Percentiles rank a stretch among this genome's conserved stretches.
phyloP scores from a whole-genome alignment of 2,329 filamentous ascomycete species.

The Alternaria sp. region DNA sequence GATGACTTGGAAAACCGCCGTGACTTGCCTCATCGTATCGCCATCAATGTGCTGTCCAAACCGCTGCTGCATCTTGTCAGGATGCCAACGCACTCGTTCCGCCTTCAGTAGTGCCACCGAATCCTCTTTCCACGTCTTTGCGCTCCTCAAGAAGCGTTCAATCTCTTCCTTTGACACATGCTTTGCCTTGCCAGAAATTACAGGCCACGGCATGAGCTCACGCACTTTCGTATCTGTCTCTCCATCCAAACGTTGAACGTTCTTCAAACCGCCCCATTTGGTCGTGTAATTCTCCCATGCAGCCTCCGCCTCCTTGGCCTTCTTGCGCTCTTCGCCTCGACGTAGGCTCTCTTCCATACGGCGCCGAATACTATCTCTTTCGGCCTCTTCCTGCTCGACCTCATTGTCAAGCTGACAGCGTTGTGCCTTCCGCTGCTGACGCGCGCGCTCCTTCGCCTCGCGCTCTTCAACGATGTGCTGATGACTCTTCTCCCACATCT shows the following conservation, averaged over 20 bases:
- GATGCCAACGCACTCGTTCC: slow-evolving; percentile 94
- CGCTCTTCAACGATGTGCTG: slow-evolving; percentile 82
- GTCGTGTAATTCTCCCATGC: slow-evolving; percentile 71
- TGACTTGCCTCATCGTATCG: slow-evolving; percentile 78
- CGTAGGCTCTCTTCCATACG: slow-evolving; percentile 75
- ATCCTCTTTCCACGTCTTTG: slow-evolving; percentile 52
- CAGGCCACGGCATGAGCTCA: slow-evolving; percentile 74
- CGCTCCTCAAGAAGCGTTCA: slow-evolving; percentile 72
- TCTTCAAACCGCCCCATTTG: slow-evolving; percentile 68
- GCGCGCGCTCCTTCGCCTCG: slow-evolving; percentile 62
- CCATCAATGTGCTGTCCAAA: slow-evolving; percentile 76
- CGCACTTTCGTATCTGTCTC: slow-evolving; percentile 30
- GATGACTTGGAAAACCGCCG: slow-evolving; percentile 88
- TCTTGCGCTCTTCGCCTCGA: slow-evolving; percentile 70
- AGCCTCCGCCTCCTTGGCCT: slow-evolving; percentile 62
- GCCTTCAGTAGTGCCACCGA: slow-evolving; percentile 70
- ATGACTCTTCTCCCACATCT: slow-evolving; percentile 97
- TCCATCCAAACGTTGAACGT: slow-evolving; percentile 18
- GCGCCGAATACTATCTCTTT: slow-evolving; percentile 59
- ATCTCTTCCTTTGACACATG: slow-evolving; percentile 69
- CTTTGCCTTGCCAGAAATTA: slow-evolving; percentile 65
- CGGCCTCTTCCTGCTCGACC: slow-evolving; percentile 54
- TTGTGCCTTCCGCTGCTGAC: slow-evolving; percentile 56
- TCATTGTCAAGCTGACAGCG: slow-evolving; percentile 52
- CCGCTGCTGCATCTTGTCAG: slow-evolving; percentile 94